Conservation (phyloP, 768 basidiomycete genomes). For the Panaeolus papilionaceus region DNA sequence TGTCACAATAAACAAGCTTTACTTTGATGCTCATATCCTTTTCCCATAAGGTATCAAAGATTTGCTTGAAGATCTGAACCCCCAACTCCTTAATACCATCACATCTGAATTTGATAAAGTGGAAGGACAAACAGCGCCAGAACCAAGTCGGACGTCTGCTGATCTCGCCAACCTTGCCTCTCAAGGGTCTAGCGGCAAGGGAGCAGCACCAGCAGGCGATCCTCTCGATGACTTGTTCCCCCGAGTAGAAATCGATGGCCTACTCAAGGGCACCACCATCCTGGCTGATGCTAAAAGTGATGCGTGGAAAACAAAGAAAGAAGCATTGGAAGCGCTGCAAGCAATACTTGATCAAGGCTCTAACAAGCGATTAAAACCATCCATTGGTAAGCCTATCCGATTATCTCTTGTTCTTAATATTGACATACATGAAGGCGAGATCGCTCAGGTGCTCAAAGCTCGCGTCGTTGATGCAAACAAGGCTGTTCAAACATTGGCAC, state of each 20-base stretch:
- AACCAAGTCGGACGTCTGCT: slow-evolving; percentile 76
- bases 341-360: slow-evolving; percentile 86
- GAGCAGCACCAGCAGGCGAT: slow-evolving; percentile 55
- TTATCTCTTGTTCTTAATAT: slow-evolving; percentile 16
- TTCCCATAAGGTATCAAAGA: slow-evolving; percentile 78
- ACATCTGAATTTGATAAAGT: slow-evolving; percentile 92
- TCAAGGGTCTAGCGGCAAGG: slow-evolving; percentile 47
- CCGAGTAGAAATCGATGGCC: slow-evolving; percentile 87
- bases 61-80: slow-evolving; percentile 92
- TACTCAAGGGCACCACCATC: slow-evolving; percentile 85
- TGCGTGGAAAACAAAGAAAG: slow-evolving; percentile 97
- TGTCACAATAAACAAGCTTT: neutral
- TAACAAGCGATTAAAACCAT: slow-evolving; percentile 91
- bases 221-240: slow-evolving; percentile 95
- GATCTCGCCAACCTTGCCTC: slow-evolving; percentile 68
- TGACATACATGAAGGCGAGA: slow-evolving; percentile 68
- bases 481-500: slow-evolving; percentile 86
- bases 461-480: slow-evolving; percentile 94
- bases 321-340: slow-evolving; percentile 86
- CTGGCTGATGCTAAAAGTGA: slow-evolving; percentile 88
- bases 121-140: slow-evolving; percentile 76
- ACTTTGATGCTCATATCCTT: slow-evolving; percentile 12
- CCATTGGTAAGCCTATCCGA: slow-evolving; percentile 68
- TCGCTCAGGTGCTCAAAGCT: slow-evolving; percentile 86
- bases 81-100: slow-evolving; percentile 91